These are phyloP conservation scores for Pichia rugopelliculosa DNA, from an alignment of 805 yeast genomes.

Conservation along the genomic window DNA sequence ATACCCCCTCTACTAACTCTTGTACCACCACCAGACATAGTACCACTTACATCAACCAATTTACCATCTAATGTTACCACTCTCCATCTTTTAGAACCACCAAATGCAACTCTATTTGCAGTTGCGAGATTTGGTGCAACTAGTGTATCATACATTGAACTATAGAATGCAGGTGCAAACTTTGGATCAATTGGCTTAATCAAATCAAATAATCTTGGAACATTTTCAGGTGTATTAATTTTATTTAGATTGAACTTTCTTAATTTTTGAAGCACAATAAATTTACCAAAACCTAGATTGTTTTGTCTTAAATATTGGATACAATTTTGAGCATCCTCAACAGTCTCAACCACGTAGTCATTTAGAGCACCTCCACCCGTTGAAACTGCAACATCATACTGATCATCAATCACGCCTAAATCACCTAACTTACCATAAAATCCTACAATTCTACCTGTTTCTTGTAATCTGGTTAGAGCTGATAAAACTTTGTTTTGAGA, in stretches of 20 bases:
- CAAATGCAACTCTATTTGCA: conserved; percentile 86
- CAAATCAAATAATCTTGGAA: conserved; percentile 79
- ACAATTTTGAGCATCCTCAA: conserved; percentile 51
- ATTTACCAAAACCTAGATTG: conserved; percentile 82
- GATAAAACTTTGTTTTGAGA: conserved; percentile 68
- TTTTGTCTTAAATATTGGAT: conserved; percentile 77
- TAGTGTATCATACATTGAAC: conserved; percentile 78
- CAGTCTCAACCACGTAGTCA: conserved; percentile 84
- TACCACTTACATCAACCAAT: conserved; percentile 86
- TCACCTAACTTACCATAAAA: conserved; percentile 90
- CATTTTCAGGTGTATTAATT: conserved; percentile 65
- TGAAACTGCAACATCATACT: conserved; percentile 87
- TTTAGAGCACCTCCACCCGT: conserved; percentile 91
- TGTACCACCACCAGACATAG: conserved; percentile 94
- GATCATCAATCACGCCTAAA: conserved; percentile 81
- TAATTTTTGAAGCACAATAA: conserved; percentile 71
- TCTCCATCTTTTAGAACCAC: conserved; percentile 59
- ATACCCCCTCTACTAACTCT: conserved; percentile 66
- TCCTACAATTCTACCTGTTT: conserved; percentile 77
- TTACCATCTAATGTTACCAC: conserved; percentile 93
- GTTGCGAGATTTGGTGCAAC: conserved; percentile 73
- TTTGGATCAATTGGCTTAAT: conserved; percentile 57
- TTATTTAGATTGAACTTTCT: conserved; percentile 51
- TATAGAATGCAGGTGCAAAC: conserved; percentile 83
- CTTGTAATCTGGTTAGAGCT: conserved; percentile 60